Conservation (phyloP, 768 basidiomycete species). For the Leccinum longicurvipes region DNA sequence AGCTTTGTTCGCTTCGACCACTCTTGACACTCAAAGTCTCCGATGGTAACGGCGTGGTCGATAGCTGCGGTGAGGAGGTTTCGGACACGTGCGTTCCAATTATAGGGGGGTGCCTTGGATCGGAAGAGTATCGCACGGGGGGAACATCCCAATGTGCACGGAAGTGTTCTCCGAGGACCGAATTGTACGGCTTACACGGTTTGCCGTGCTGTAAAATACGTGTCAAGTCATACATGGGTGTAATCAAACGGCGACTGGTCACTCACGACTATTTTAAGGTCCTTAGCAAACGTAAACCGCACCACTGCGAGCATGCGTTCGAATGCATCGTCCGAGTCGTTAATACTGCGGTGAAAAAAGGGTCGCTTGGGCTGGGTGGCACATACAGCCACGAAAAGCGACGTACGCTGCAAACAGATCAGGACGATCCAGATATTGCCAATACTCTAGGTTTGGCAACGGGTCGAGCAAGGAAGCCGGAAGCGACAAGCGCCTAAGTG, state of each 20-base stretch:
- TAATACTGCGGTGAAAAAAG: conserved; percentile 56
- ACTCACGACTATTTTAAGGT: conserved; percentile 87
- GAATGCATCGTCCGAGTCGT: conserved; percentile 89
- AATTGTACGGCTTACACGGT: conserved; percentile 91
- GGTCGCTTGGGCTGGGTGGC: conserved; percentile 4
- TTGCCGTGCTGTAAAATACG: conserved; percentile 65
- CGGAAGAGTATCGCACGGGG: conserved; percentile 52
- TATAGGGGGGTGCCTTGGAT: conserved; percentile 45
- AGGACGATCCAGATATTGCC: conserved; percentile 89
- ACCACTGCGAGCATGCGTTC: conserved; percentile 92
- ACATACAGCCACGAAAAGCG: background rate
- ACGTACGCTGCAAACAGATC: conserved; percentile 90
- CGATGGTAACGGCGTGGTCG: conserved; percentile 20
- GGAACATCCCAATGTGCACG: conserved; percentile 82
- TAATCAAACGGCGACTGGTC: background rate
- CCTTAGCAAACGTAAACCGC: conserved; percentile 87
- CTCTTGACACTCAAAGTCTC: conserved; percentile 56
- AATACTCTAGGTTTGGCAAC: conserved; percentile 94
- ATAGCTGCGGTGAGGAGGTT: conserved; percentile 23
- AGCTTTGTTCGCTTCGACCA: conserved; percentile 49
- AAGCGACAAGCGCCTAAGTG: conserved; percentile 80
- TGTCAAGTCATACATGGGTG: background rate
- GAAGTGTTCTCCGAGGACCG: conserved; percentile 86
- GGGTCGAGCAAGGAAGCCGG: conserved; percentile 93
- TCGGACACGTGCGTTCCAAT: conserved; percentile 39